phyloP scores from a whole-genome alignment of 2,329 filamentous ascomycete genomes.

The Hypoxylon sp. region DNA sequence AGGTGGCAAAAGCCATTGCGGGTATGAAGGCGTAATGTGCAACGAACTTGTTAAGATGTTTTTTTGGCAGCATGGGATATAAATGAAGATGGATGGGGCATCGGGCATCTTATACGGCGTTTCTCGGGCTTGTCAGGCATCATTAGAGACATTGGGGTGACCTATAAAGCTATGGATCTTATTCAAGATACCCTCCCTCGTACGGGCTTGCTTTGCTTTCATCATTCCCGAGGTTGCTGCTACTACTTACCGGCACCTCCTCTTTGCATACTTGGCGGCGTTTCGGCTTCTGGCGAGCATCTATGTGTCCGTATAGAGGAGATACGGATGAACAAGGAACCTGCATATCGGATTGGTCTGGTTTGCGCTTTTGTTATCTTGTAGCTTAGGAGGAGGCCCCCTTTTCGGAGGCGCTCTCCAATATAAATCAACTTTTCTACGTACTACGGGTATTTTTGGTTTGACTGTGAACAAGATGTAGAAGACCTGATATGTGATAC shows the following conservation, averaged over 20 bases:
- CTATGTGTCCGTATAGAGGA: conserved; percentile 11
- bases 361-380: conserved; percentile 14
- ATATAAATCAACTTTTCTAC: too few species aligned
- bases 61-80: conserved; percentile 16
- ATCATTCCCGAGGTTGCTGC: conserved; percentile 14
- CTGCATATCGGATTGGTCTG: conserved; percentile 22
- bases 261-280: conserved; percentile 31
- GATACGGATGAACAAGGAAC: conserved; percentile 21
- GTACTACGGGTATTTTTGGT: too few species aligned
- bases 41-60: conserved; percentile 1
- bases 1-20: conserved; percentile 79
- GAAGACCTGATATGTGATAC: too few species aligned
- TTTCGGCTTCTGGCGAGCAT: conserved; percentile 35
- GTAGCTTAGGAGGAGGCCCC: background rate
- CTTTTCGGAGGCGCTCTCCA: too few species aligned
- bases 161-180: conserved; percentile 35
- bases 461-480: too few species aligned
- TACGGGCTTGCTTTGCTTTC: conserved; percentile 32
- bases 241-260: conserved; percentile 2
- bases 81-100: conserved; percentile 24
- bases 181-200: conserved; percentile 39
- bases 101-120: conserved; percentile 35
- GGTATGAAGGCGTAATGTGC: conserved; percentile 53
- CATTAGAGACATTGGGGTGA: conserved; percentile 30
- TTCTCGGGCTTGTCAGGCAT: conserved; percentile 36